Evolutionary conservation across 805 yeast genomes (phyloP).

Genomic region (Saccharomycopsis guyanensis): DNA sequence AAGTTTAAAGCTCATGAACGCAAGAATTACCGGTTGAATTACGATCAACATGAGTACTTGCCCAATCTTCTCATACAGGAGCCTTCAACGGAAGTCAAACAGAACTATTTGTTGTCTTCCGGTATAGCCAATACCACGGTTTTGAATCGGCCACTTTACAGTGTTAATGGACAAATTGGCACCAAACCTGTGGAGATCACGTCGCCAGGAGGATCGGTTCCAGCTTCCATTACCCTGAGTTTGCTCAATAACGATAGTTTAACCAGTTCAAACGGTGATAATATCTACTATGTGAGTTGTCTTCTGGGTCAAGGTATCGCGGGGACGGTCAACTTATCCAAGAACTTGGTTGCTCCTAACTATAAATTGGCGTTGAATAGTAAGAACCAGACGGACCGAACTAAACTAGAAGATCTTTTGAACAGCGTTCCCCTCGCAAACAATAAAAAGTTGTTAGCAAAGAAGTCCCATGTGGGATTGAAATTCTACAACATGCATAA

Average conservation of each 20-base stretch:
- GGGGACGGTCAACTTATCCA: conserved; percentile 15
- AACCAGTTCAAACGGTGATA: conserved; percentile 16
- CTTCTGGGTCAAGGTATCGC: conserved; percentile 17
- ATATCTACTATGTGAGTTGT: conserved; percentile 19
- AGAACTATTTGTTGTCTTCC: conserved; percentile 20
- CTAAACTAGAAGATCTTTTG: conserved; percentile 15
- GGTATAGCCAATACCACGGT: conserved; percentile 15
- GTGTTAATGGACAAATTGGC: conserved; percentile 1
- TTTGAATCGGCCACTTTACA: conserved; percentile 10
- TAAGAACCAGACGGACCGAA: conserved; percentile 8
- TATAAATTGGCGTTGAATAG: conserved; percentile 5
- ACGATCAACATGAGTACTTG: conserved; percentile 10
- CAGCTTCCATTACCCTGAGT: conserved; percentile 14
- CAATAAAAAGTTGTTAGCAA: not conserved
- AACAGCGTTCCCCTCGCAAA: conserved; percentile 7
- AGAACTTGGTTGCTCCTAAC: conserved; percentile 14
- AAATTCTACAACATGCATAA: conserved; percentile 6
- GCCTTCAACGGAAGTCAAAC: conserved; percentile 14
- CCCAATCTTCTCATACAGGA: conserved; percentile 11
- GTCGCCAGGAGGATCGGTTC: conserved; percentile 21
- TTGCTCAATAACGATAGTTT: conserved; percentile 18
- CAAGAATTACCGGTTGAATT: conserved; percentile 12
- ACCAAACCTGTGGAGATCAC: conserved; percentile 11
- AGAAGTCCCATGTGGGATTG: conserved; percentile 13
- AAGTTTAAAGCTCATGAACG: conserved; percentile 6